phyloP scores from a whole-genome alignment of 2,329 filamentous ascomycete genomes.

The Pseudogymnoascus sp. region DNA sequence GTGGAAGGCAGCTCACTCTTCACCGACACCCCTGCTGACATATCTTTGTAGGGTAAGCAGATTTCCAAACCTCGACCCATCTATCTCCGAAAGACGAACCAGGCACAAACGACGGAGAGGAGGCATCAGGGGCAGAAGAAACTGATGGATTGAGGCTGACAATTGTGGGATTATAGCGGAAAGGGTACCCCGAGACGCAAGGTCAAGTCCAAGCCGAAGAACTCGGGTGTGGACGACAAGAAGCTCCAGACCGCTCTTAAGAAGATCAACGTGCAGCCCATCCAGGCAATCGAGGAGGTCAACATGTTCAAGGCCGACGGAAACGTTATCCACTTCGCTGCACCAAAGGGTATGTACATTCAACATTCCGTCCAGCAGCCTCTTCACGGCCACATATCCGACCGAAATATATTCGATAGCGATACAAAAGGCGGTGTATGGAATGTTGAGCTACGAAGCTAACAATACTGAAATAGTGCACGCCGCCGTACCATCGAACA shows the following conservation, averaged over 20 bases:
- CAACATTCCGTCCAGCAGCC: not conserved
- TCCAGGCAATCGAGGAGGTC: slow-evolving; percentile 99
- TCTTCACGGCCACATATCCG: not conserved
- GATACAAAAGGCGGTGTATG: not conserved
- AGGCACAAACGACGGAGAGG: not conserved
- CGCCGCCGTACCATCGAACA: slow-evolving; percentile 94
- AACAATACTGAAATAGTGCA: slow-evolving; percentile 57
- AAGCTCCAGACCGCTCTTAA: slow-evolving; percentile 96
- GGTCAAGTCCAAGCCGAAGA: slow-evolving; percentile 95
- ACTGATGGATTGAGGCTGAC: slow-evolving; percentile 22
- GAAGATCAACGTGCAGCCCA: slow-evolving; percentile 99
- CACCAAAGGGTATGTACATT: slow-evolving; percentile 71
- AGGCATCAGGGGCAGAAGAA: not conserved
- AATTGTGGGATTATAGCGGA: slow-evolving; percentile 47
- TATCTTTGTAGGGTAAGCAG: slow-evolving; percentile 10
- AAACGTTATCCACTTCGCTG: slow-evolving; percentile 98
- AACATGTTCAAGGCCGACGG: slow-evolving; percentile 99
- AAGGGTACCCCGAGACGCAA: slow-evolving; percentile 97
- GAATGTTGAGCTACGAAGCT: not conserved
- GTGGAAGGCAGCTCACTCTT: not conserved
- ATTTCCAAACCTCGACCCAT: not conserved
- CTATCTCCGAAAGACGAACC: not conserved
- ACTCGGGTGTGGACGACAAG: slow-evolving; percentile 94
- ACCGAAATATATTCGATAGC: not conserved
- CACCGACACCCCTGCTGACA: slow-evolving; percentile 6